Evolutionary conservation across 371 early-diverging fungal genomes (phyloP).

Genomic region (Conidiobolus incongruus): DNA sequence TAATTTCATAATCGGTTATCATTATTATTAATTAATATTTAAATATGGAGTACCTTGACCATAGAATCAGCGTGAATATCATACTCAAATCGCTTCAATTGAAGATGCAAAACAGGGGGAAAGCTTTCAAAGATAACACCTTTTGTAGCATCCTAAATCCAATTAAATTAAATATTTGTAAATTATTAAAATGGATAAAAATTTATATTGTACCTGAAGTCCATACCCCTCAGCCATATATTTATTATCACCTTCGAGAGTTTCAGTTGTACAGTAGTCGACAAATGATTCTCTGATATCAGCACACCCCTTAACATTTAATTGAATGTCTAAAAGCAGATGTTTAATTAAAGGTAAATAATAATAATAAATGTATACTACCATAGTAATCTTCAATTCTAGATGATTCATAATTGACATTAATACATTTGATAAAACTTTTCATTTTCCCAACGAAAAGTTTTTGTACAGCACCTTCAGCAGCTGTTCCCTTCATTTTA

Average conservation of each 20-base stretch:
- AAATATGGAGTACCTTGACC: constrained; percentile 48
- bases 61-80: constrained; percentile 79
- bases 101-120: constrained; percentile 94
- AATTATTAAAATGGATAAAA: neutral
- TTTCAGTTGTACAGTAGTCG: constrained; percentile 73
- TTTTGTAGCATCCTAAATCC: constrained; percentile 67
- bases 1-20: constrained; percentile 8
- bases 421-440: constrained; percentile 80
- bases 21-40: neutral
- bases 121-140: constrained; percentile 86
- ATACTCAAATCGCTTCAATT: constrained; percentile 95
- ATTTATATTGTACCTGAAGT: constrained; percentile 41
- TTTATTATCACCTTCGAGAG: constrained; percentile 93
- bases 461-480: constrained; percentile 75
- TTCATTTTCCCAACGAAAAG: constrained; percentile 92
- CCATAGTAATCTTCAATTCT: constrained; percentile 73
- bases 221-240: constrained; percentile 94
- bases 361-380: constrained; percentile 6
- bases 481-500: constrained; percentile 85
- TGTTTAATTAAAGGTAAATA: neutral
- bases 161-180: neutral
- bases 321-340: constrained; percentile 48
- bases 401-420: constrained; percentile 86
- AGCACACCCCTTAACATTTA: constrained; percentile 85
- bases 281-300: constrained; percentile 79